These are phyloP conservation scores for Citrus sinensis DNA, from an alignment of 345 rosid genomes.

Conservation along the genomic window DNA sequence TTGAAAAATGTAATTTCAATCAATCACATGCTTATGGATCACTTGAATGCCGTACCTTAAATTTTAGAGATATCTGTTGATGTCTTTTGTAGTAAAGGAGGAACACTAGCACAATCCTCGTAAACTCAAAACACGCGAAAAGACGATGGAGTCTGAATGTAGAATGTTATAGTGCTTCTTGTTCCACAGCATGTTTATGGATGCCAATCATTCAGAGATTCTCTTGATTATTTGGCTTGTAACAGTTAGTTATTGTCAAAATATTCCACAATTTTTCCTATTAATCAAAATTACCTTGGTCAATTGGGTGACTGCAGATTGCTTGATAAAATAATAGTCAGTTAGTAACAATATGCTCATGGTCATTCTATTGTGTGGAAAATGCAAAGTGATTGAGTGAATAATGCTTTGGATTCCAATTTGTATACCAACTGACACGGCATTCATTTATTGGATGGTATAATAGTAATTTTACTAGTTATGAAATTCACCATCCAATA, in stretches of 20 bases:
- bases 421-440: too few relatives aligned
- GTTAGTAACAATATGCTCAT: neutral
- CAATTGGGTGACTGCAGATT: neutral
- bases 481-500: too few relatives aligned
- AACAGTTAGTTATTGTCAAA: too few relatives aligned
- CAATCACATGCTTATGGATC: neutral
- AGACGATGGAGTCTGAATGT: too few relatives aligned
- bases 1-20: neutral
- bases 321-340: neutral
- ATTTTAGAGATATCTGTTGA: neutral
- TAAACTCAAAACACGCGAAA: neutral
- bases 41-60: neutral
- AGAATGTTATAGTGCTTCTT: too few relatives aligned
- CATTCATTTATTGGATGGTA: too few relatives aligned
- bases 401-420: too few relatives aligned
- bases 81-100: neutral
- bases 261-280: too few relatives aligned
- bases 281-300: neutral
- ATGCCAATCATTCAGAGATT: too few relatives aligned
- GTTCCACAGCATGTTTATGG: too few relatives aligned
- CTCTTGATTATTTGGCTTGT: too few relatives aligned
- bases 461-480: too few relatives aligned
- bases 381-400: neutral
- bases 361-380: neutral
- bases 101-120: neutral